These are phyloP conservation scores for Crithidia bombi DNA, from an alignment of 208 protist genomes.

Conservation along the genomic window DNA sequence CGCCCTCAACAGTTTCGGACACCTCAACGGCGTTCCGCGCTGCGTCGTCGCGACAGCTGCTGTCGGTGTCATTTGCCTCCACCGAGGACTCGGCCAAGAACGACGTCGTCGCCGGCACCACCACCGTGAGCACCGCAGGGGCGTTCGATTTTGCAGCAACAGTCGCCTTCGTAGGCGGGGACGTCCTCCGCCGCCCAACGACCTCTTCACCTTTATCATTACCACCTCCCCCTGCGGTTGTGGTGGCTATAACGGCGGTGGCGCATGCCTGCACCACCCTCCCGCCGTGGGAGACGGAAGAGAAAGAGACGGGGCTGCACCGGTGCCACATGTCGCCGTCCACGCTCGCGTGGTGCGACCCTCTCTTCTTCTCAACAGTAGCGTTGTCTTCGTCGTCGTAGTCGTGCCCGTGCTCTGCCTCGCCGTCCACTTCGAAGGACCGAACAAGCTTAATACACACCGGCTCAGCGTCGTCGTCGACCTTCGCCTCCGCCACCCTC, in stretches of 20 bases:
- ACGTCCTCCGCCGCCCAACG: no score
- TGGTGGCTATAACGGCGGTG: neutral
- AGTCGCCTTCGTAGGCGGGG: neutral
- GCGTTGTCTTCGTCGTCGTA: neutral
- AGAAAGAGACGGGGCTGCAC: constrained; percentile 5
- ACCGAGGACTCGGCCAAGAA: neutral
- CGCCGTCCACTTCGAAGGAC: constrained; percentile 3
- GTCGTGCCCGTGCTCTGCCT: neutral
- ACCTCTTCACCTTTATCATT: neutral
- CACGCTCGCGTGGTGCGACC: neutral
- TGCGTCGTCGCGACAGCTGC: neutral
- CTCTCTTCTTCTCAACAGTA: neutral
- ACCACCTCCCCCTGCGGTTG: neutral
- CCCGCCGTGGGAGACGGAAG: neutral
- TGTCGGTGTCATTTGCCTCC: neutral
- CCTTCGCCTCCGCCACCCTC: no score
- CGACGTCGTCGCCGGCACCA: neutral
- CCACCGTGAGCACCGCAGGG: neutral
- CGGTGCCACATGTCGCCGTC: constrained; percentile 2
- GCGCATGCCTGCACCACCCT: neutral
- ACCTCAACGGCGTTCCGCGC: neutral
- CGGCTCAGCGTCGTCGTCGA: neutral
- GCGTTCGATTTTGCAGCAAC: neutral
- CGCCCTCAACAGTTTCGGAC: neutral
- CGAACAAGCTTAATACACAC: neutral